Percentiles rank a stretch among this genome's conserved stretches.
phyloP scores from a whole-genome alignment of 257 asterid genomes.

The Rauvolfia tetraphylla region DNA sequence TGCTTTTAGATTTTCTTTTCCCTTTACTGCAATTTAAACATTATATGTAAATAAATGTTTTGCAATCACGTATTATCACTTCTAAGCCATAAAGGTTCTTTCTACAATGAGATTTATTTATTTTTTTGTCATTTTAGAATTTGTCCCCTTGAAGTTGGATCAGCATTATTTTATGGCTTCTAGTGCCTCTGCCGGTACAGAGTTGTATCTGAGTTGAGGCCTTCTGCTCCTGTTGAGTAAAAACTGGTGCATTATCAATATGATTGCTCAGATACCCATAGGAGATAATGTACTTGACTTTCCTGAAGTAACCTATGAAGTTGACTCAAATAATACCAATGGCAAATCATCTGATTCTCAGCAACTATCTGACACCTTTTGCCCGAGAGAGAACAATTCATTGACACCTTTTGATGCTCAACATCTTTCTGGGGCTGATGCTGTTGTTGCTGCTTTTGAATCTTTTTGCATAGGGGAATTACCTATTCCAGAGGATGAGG shows the following conservation, averaged over 20 bases:
- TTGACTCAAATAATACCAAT: slow-evolving; percentile 31
- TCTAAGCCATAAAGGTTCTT: neutral
- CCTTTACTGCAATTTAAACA: neutral
- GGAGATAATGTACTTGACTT: slow-evolving; percentile 37
- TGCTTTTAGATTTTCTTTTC: neutral
- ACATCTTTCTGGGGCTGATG: slow-evolving; percentile 36
- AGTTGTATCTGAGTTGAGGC: slow-evolving; percentile 23
- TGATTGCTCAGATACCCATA: slow-evolving; percentile 41
- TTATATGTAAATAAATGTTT: neutral
- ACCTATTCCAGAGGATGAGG: slow-evolving; percentile 20
- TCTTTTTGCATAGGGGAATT: slow-evolving; percentile 27
- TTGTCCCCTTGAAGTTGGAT: slow-evolving; percentile 5
- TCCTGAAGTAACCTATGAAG: slow-evolving; percentile 28
- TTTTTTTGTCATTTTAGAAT: slow-evolving; percentile 7
- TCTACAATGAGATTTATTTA: neutral
- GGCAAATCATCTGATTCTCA: slow-evolving; percentile 40
- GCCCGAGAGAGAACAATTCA: slow-evolving; percentile 26
- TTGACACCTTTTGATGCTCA: slow-evolving; percentile 25
- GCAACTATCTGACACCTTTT: slow-evolving; percentile 27
- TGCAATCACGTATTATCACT: neutral
- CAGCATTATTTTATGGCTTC: slow-evolving; percentile 10
- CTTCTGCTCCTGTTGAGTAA: slow-evolving; percentile 18
- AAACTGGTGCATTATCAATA: slow-evolving; percentile 24
- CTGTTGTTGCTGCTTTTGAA: slow-evolving; percentile 39
- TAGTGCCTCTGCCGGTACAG: slow-evolving; percentile 13